Base-by-base conservation (phyloP, 352 stramenopile genomes). In the Achlya hypogyna region DNA sequence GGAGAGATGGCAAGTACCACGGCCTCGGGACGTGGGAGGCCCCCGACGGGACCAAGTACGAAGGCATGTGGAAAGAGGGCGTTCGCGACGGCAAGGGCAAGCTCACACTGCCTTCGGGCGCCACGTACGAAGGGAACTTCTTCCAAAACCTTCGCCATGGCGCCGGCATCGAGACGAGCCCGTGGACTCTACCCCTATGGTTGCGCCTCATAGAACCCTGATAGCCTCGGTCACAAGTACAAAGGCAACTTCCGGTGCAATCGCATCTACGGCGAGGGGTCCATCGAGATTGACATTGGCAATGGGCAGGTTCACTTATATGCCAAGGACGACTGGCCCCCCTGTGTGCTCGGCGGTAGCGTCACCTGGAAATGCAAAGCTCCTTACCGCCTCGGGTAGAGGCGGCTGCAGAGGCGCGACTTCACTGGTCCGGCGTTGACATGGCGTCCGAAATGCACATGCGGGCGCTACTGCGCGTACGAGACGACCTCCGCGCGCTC, bases 81-180 rank as follows among this genome's bases (percentile, higher is more conserved):
- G n/a, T 75, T 51, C 76, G 80, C 1, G 76, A 75, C 25, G 82
- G 82, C n/a, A 35, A 66, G 0, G 82, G 80, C 9, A 86, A 73
- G 45, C 71, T 89, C 18, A 40, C 51, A 10, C 51, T 77, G 16
- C 63, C 75, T 35, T 81, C 70, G 31, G 79, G 75, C 12, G 77
- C 76, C 16, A 69, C 60, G 14, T 91, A 89, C 63, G 76, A 88
- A 54, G 82, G 82, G 10, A 78, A 87, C 43, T 91, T 91, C 65
- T 86, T 77, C 70, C 53, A 69, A 40, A 86, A 88, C 67, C 74
- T 78, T 60, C 74, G 77, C 29, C 77, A 91, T 12, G 82, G 82
- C 28, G 75, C 83, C 51, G 82, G 82, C 35, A 70, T 73, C 18
- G 82, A 91, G 71, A 87, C 72, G 16, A 91, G 79, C 53, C 69